A percentile compares a stretch with the other conserved stretches of the same genome.
Conservation (phyloP, 1,284 basidiomycete genomes). For the Cerioporus squamosus region DNA sequence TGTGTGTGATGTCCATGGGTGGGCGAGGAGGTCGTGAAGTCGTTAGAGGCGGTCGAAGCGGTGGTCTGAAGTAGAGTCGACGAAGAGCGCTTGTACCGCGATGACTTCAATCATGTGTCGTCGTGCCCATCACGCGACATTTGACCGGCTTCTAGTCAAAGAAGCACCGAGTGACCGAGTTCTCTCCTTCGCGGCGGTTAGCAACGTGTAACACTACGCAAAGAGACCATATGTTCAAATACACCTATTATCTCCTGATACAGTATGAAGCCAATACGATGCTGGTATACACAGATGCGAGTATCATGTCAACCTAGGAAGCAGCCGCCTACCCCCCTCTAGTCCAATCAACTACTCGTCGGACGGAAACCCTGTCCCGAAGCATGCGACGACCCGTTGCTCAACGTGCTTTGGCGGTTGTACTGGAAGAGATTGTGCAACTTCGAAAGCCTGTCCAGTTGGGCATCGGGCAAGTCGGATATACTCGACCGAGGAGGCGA, state of each 20-base stretch:
- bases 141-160: too few relatives aligned
- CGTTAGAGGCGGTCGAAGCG: slow-evolving; percentile 8
- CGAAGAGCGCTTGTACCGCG: not conserved
- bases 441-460: slow-evolving; percentile 67
- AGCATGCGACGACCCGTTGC: slow-evolving; percentile 62
- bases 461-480: slow-evolving; percentile 38
- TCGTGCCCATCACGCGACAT: too few relatives aligned
- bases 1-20: slow-evolving; percentile 11
- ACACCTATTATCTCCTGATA: slow-evolving; percentile 26
- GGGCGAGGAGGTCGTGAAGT: slow-evolving; percentile 10
- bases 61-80: slow-evolving; percentile 7
- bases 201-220: not conserved
- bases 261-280: slow-evolving; percentile 24
- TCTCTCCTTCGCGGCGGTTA: not conserved
- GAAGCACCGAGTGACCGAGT: too few relatives aligned
- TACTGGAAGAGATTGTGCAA: slow-evolving; percentile 84
- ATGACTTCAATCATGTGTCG: slow-evolving; percentile 22
- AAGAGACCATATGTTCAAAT: slow-evolving; percentile 9
- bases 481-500: slow-evolving; percentile 40
- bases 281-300: slow-evolving; percentile 32
- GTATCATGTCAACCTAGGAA: slow-evolving; percentile 19
- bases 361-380: slow-evolving; percentile 25
- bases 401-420: slow-evolving; percentile 64
- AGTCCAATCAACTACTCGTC: slow-evolving; percentile 19
- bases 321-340: slow-evolving; percentile 2